Conservation (phyloP, 352 stramenopile species). For the Saprolegnia parasitica region DNA sequence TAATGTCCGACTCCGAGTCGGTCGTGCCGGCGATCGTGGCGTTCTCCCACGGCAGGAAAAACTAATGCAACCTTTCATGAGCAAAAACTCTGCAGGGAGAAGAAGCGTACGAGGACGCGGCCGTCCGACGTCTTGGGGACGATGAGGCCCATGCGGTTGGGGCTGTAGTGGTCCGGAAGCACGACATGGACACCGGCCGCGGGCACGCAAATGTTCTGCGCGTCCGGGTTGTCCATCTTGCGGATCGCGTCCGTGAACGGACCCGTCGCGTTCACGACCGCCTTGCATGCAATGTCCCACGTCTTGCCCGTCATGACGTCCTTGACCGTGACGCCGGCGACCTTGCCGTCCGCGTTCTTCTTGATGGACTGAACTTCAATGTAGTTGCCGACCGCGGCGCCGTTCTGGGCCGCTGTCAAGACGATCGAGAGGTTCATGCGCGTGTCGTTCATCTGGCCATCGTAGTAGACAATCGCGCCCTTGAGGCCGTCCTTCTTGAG, state of each 20-base stretch:
- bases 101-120: constrained; percentile 62
- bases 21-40: constrained; percentile 91
- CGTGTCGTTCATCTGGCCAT: constrained; percentile 93
- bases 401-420: constrained; percentile 91
- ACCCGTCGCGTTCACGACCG: constrained; percentile 93
- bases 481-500: constrained; percentile 89
- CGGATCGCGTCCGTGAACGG: constrained; percentile 90
- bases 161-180: constrained; percentile 93
- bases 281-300: constrained; percentile 85
- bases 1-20: constrained; percentile 91
- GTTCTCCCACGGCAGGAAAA: constrained; percentile 96
- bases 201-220: constrained; percentile 88
- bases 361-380: constrained; percentile 81
- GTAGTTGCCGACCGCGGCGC: constrained; percentile 90
- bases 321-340: constrained; percentile 82
- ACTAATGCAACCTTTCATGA: too few species aligned
- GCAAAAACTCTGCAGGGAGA: too few species aligned
- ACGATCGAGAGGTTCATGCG: constrained; percentile 93
- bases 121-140: constrained; percentile 94
- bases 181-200: constrained; percentile 93
- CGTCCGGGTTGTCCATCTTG: constrained; percentile 89
- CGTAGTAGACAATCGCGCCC: constrained; percentile 88
- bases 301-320: constrained; percentile 86
- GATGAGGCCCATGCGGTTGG: constrained; percentile 93
- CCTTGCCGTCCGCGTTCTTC: constrained; percentile 83